Conservation (phyloP, 805 yeast genomes). For the Metschnikowia cerradonensis region DNA sequence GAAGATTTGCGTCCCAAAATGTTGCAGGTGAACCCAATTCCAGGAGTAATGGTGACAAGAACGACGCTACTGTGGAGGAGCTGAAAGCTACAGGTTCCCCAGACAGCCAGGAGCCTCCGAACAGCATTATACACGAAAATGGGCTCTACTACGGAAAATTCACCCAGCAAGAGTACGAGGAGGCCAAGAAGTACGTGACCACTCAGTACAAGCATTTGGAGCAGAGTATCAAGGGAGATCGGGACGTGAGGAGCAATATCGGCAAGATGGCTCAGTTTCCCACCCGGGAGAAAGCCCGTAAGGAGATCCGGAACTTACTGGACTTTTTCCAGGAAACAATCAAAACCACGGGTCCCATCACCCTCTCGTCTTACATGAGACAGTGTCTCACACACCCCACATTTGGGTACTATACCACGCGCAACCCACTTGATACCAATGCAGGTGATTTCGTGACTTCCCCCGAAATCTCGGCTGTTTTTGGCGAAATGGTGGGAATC, state of each 20-base stretch:
- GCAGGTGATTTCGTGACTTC: conserved; percentile 79
- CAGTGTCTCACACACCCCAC: conserved; percentile 78
- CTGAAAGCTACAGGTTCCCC: neutral
- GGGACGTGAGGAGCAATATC: conserved; percentile 33
- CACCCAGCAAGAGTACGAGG: conserved; percentile 36
- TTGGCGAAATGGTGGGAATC: conserved; percentile 79
- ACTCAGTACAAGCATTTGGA: conserved; percentile 31
- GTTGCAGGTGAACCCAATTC: neutral
- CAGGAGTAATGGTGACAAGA: neutral
- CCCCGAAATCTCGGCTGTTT: conserved; percentile 83
- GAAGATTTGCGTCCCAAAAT: neutral
- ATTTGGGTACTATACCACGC: conserved; percentile 73
- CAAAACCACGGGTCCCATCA: conserved; percentile 70
- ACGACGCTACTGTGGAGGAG: neutral
- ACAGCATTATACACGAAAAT: conserved; percentile 21
- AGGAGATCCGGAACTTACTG: conserved; percentile 22
- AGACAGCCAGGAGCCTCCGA: neutral
- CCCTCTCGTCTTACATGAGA: conserved; percentile 71
- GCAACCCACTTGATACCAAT: conserved; percentile 60
- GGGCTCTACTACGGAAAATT: conserved; percentile 33
- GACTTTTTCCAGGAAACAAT: conserved; percentile 46
- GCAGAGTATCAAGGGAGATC: conserved; percentile 34
- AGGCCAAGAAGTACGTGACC: conserved; percentile 32
- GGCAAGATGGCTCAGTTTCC: conserved; percentile 38
- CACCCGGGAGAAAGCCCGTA: conserved; percentile 9